Percentiles rank a stretch among this genome's conserved stretches.
phyloP scores from a whole-genome alignment of 2,329 filamentous ascomycete species.

The Penicillium concentricum region DNA sequence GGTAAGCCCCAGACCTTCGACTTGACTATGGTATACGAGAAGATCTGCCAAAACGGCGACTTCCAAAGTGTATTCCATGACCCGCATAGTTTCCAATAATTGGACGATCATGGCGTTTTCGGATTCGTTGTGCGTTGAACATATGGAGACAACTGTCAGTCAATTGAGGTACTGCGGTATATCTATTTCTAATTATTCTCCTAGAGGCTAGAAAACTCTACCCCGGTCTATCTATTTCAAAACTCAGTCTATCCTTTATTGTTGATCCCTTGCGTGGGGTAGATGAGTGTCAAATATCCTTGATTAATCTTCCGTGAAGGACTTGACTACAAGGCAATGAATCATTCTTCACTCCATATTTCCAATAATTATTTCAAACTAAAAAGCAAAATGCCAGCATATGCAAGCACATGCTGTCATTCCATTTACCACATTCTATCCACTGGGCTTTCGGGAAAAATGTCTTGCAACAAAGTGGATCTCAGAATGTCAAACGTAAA shows the following conservation, averaged over 20 bases:
- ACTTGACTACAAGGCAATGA: background rate
- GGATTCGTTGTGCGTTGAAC: background rate
- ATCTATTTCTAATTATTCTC: background rate
- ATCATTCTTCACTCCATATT: background rate
- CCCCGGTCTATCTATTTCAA: background rate
- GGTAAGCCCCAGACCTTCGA: background rate
- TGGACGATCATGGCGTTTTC: conserved; percentile 4
- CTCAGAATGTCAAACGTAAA: background rate
- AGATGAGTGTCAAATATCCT: background rate
- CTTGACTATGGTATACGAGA: background rate
- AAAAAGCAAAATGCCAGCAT: background rate
- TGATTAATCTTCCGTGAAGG: background rate
- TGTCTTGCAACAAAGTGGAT: conserved; percentile 1
- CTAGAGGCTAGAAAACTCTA: background rate
- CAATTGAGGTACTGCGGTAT: background rate
- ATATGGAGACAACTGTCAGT: background rate
- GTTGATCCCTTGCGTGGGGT: background rate
- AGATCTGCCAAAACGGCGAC: background rate
- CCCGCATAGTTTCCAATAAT: background rate
- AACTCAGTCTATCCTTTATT: background rate
- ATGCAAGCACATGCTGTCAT: background rate
- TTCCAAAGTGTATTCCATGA: background rate
- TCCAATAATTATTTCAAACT: background rate
- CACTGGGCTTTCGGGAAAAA: background rate
- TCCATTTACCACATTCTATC: background rate